These are phyloP conservation scores for Amanita brunnescens DNA, from an alignment of 768 basidiomycete genomes.

Conservation along the genomic window DNA sequence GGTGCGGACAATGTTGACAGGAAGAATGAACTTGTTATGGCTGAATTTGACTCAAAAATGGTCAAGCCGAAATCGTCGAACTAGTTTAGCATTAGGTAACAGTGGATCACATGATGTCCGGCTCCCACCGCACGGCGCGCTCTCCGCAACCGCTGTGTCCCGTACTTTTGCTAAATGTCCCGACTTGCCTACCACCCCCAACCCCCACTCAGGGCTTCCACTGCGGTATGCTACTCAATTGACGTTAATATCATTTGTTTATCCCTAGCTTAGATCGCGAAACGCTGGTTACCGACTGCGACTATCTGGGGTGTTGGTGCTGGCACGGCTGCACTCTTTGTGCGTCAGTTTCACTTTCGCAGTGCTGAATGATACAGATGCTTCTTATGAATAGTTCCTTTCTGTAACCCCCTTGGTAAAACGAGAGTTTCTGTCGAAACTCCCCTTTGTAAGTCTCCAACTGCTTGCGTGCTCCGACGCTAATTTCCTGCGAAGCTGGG, in stretches of 20 bases:
- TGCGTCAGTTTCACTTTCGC: conserved; percentile 24
- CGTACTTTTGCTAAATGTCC: conserved; percentile 26
- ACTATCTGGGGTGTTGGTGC: conserved; percentile 66
- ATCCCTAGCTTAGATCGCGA: conserved; percentile 32
- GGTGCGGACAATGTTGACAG: not conserved
- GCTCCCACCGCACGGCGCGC: not conserved
- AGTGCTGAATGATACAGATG: not conserved
- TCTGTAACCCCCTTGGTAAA: conserved; percentile 83
- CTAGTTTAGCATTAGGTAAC: not conserved
- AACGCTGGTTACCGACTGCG: conserved; percentile 52
- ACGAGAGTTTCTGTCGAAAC: conserved; percentile 61
- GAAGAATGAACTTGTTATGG: not conserved
- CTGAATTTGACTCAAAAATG: not conserved
- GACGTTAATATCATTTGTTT: not conserved
- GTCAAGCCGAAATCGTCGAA: not conserved
- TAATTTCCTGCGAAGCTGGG: conserved; percentile 39
- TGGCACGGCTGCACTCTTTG: conserved; percentile 61
- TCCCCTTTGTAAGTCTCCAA: conserved; percentile 55
- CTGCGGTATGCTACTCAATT: conserved; percentile 25
- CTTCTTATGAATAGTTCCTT: conserved; percentile 39
- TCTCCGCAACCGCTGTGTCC: conserved; percentile 1
- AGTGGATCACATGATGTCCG: too few species aligned
- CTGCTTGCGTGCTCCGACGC: not conserved
- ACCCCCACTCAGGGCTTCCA: conserved; percentile 26
- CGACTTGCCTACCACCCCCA: conserved; percentile 30